phyloP scores from a whole-genome alignment of 1,284 basidiomycete species.

The Pisolithus thermaeus region DNA sequence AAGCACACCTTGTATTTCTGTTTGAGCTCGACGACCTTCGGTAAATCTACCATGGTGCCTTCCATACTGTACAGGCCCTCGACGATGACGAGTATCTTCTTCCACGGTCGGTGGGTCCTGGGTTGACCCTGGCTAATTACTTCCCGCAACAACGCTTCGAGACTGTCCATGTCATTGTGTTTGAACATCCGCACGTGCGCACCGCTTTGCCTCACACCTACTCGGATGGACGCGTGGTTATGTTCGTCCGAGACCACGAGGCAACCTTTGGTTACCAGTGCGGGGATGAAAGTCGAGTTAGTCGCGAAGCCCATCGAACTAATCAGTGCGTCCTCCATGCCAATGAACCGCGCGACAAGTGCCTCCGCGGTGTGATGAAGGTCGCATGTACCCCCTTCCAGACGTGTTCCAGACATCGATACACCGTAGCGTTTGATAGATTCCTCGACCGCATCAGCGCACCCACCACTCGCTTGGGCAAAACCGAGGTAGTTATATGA shows the following conservation, averaged over 20 bases:
- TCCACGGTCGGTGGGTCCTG: slow-evolving; percentile 96
- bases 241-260: slow-evolving; percentile 96
- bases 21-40: slow-evolving; percentile 83
- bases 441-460: slow-evolving; percentile 90
- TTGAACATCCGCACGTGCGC: slow-evolving; percentile 93
- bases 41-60: slow-evolving; percentile 86
- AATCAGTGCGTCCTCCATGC: slow-evolving; percentile 85
- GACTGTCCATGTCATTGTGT: slow-evolving; percentile 88
- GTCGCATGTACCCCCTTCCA: slow-evolving; percentile 83
- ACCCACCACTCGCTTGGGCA: slow-evolving; percentile 89
- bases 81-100: slow-evolving; percentile 94
- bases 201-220: slow-evolving; percentile 86
- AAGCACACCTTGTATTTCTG: slow-evolving; percentile 85
- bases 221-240: slow-evolving; percentile 95
- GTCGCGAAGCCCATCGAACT: slow-evolving; percentile 98
- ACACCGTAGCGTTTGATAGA: slow-evolving; percentile 77
- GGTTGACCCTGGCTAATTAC: slow-evolving; percentile 97
- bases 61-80: slow-evolving; percentile 99
- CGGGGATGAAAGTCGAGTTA: slow-evolving; percentile 94
- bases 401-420: slow-evolving; percentile 69
- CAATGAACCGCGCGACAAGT: slow-evolving; percentile 87
- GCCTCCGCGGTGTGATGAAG: slow-evolving; percentile 81
- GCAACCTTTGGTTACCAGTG: slow-evolving; percentile 86
- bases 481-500: slow-evolving; percentile 99
- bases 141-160: slow-evolving; percentile 84